Base-by-base conservation (phyloP, 1,139 yeast genomes). In the Meyerozyma smithsonii region DNA sequence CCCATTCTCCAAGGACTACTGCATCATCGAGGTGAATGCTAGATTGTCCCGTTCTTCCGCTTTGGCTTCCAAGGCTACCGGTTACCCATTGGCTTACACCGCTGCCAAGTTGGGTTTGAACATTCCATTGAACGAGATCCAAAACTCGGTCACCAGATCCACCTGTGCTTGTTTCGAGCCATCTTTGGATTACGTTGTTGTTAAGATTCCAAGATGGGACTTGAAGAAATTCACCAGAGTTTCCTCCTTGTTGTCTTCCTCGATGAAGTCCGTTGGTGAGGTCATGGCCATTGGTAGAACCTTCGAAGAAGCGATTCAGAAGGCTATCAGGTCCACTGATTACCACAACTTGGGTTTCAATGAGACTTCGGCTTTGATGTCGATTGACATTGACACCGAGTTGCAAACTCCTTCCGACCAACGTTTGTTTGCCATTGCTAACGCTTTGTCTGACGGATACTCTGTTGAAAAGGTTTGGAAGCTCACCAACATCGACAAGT, bases 201-300 rank as follows among this genome's bases (percentile, higher is more conserved):
- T 88, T 46, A 92, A 92, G 79, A 92, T 92, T 65, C 98, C 99
- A 64, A 82, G 98, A 73, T 92, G 99, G 98, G 98, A 92, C 69
- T 77, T 92, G 67, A 84, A 87, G 74, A 92, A 92, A 70, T 92
- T 92, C 69, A 87, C 92, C 49, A 79, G 96, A 63, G 98, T 92
- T 39, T 84, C 95, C 38, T 81, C 90, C 42, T 77, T 84, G 57
- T 77, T 92, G 55, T 84, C 95, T 28, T 90, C 97, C 5, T 82
- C 96, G 35, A 92, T 92, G 98, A 92, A 92, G 68, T 89, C 97
- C 50, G 98, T 92, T 46, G 98, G 98, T 73, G 98, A 92, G 67
- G 98, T 92, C 43, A 92, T 92, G 98, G 79, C 95, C 48, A 89
- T 92, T 62, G 98, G 98, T 60, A 79, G 98, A 66, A 92, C 96